A percentile compares a stretch with the other conserved stretches of the same genome.
Evolutionary conservation across 2,329 filamentous ascomycete species (phyloP).

Genomic region (Venturia pyrina): DNA sequence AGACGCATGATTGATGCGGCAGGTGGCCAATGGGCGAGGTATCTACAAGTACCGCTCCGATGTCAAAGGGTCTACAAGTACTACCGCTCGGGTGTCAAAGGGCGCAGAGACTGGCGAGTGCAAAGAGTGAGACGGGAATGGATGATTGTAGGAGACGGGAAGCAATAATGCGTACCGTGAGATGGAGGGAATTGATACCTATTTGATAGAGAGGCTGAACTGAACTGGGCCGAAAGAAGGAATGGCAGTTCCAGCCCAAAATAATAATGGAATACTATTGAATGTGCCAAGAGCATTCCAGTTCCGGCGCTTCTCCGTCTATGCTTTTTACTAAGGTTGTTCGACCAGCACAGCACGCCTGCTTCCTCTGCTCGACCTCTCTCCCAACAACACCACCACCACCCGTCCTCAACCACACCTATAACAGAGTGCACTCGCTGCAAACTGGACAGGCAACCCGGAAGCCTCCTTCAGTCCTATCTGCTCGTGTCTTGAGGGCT

Average conservation of each 20-base stretch:
- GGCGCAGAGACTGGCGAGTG: background rate
- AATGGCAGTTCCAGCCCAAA: background rate
- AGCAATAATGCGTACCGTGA: too few species aligned
- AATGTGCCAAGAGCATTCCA: background rate
- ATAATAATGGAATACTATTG: too few species aligned
- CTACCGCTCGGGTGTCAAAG: background rate
- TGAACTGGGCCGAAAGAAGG: too few species aligned
- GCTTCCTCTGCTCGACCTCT: background rate
- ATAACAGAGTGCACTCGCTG: background rate
- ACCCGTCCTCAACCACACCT: background rate
- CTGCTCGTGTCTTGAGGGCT: background rate
- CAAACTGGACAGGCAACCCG: background rate
- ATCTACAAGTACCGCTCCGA: background rate
- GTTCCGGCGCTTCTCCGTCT: background rate
- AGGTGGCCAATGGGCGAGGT: background rate
- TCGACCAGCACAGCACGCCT: background rate
- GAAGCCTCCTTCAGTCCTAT: background rate
- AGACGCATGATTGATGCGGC: background rate
- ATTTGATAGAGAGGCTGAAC: too few species aligned
- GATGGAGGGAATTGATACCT: too few species aligned
- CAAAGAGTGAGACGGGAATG: background rate
- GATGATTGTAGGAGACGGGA: background rate
- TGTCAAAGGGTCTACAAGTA: too few species aligned
- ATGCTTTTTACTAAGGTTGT: background rate
- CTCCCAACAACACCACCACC: background rate